phyloP scores from a whole-genome alignment of 1,139 yeast genomes.

The Pichia sp. region DNA sequence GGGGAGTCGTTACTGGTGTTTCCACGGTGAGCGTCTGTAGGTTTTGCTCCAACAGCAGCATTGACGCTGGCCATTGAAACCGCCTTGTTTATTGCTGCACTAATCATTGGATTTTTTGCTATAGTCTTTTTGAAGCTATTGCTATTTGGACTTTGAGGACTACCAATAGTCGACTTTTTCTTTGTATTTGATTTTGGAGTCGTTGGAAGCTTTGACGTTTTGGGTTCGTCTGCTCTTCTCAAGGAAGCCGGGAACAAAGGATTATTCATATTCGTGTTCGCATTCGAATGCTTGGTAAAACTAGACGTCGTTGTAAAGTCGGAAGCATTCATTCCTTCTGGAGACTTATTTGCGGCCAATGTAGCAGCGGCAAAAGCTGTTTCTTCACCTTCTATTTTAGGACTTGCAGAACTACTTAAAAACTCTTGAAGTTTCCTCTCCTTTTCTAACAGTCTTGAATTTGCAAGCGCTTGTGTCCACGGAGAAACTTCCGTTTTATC shows the following conservation, averaged over 20 bases:
- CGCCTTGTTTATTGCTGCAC: conserved; percentile 26
- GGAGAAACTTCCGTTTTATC: conserved; percentile 41
- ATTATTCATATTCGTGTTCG: too few species aligned
- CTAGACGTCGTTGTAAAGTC: too few species aligned
- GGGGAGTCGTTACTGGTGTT: conserved; percentile 8
- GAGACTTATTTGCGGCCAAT: conserved; percentile 15
- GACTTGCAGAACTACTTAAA: conserved; percentile 23
- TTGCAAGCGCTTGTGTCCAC: conserved; percentile 52
- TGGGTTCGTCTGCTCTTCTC: not conserved
- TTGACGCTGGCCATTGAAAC: conserved; percentile 14
- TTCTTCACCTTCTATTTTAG: conserved; percentile 9
- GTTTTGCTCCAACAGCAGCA: conserved; percentile 10
- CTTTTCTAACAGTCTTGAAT: conserved; percentile 37
- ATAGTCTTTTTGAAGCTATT: conserved; percentile 1
- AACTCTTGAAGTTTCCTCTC: conserved; percentile 31
- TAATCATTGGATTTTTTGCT: conserved; percentile 22
- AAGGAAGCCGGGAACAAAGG: conserved; percentile 2
- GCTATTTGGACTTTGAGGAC: too few species aligned
- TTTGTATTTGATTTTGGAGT: not conserved
- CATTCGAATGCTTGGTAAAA: too few species aligned
- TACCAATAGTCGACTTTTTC: not conserved
- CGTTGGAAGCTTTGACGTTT: not conserved
- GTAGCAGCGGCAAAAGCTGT: conserved; percentile 25
- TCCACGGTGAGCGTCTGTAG: too few species aligned
- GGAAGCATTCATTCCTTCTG: not conserved